Base-by-base conservation (phyloP, 257 asterid genomes). In the Knoxia roxburghii region DNA sequence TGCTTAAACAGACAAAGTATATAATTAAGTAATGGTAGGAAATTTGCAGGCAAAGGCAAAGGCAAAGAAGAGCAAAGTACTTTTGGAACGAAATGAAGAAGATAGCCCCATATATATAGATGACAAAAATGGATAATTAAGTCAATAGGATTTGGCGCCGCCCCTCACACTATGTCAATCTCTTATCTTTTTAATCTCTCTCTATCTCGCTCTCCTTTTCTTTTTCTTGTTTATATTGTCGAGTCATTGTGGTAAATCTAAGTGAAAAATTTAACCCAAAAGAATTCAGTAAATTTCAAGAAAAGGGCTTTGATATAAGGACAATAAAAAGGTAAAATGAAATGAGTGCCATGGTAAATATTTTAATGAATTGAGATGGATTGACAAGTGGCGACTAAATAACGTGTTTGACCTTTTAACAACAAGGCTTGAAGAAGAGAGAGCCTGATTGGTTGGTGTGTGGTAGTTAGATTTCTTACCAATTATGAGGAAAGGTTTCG, bases 141-240 rank as follows among this genome's bases (percentile, higher is more conserved):
- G 96, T 89, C 96, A 85, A 86, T 20, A 12, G 71, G 64, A 85
- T 89, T 89, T 89, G 96, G 95, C 46, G 84, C 96, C 92, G 95
- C 74, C 96, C 87, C 63, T 68, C 59, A 26, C 27, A 6, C 41
- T 23, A 17, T 21, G 73, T 77, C 82, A 57, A 62, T 35, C 54
- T 50, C n/a, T 46, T 50, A 46, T 46, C 48, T 43, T 10, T 12
- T 9, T 37, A 3, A 13, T 53, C 30, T 51, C 64, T 37, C 52
- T 46, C 33, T 45, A 32, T 58, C 79, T 26, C n/a, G n/a, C n/a
- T n/a, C n/a, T n/a, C n/a, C n/a, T n/a, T n/a, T n/a, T n/a, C n/a
- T n/a, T n/a, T n/a, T n/a, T n/a, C n/a, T n/a, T n/a, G n/a, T 50
- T 24, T 45, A 51, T 64, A 51, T 61, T 74, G 59, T 40, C 63